A percentile compares a stretch with the other conserved stretches of the same genome.
Conservation (phyloP, 1,284 basidiomycete genomes). For the Sporisorium reilianum region DNA sequence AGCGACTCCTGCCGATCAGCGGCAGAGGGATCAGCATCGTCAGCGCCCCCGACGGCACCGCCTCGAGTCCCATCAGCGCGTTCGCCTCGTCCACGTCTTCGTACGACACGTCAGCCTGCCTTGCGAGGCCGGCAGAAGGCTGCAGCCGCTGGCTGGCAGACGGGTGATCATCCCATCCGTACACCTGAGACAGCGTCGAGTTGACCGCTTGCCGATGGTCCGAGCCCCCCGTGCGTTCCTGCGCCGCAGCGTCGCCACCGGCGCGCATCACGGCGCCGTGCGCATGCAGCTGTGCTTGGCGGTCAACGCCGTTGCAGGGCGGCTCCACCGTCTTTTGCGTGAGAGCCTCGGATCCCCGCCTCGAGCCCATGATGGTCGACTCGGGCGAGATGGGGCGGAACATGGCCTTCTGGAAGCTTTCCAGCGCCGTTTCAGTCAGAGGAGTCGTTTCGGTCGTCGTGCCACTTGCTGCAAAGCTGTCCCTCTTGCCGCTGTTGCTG, state of each 20-base stretch:
- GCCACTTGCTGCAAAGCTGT: not conserved
- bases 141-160: constrained; percentile 10
- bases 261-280: not conserved
- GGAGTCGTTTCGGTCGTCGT: constrained; percentile 15
- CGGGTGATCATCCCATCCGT: constrained; percentile 36
- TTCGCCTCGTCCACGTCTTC: constrained; percentile 36
- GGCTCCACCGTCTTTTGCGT: constrained; percentile 41
- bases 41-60: constrained; percentile 45
- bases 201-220: constrained; percentile 25
- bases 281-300: not conserved
- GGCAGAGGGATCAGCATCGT: constrained; percentile 63
- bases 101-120: constrained; percentile 6
- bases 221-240: not conserved
- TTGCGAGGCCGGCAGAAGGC: not conserved
- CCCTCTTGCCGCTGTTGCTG: constrained; percentile 7
- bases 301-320: not conserved
- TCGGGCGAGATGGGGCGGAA: constrained; percentile 43
- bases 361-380: constrained; percentile 47
- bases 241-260: not conserved
- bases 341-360: constrained; percentile 46
- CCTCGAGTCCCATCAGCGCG: constrained; percentile 49
- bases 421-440: constrained; percentile 38
- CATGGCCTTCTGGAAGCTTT: constrained; percentile 32
- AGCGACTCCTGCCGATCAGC: constrained; percentile 23
- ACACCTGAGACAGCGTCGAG: constrained; percentile 30